phyloP scores from a whole-genome alignment of 2,329 filamentous ascomycete genomes.

The Cordyceps militaris region DNA sequence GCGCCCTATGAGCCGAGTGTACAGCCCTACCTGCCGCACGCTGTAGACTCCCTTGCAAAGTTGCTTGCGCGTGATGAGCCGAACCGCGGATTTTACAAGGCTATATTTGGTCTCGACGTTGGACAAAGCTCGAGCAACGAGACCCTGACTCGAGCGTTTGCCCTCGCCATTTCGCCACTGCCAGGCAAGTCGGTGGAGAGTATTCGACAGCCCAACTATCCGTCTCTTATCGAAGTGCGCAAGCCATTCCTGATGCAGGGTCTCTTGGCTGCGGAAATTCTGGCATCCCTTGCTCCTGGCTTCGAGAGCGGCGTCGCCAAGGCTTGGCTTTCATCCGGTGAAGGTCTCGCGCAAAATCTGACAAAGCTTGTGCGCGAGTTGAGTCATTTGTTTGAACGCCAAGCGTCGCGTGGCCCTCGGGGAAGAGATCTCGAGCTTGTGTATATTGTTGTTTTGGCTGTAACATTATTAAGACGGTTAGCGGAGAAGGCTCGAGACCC shows the following conservation, averaged over 20 bases:
- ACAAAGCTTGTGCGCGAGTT: slow-evolving; percentile 69
- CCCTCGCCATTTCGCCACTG: slow-evolving; percentile 74
- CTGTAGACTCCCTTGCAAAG: slow-evolving; percentile 86
- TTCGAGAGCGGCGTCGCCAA: slow-evolving; percentile 67
- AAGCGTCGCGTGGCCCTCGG: slow-evolving; percentile 24
- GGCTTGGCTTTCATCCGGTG: slow-evolving; percentile 74
- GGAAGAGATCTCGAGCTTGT: slow-evolving; percentile 45
- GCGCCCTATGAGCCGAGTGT: slow-evolving; percentile 70
- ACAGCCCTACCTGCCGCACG: slow-evolving; percentile 83
- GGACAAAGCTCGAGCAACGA: slow-evolving; percentile 59
- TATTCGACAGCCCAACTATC: slow-evolving; percentile 50
- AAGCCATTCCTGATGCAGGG: slow-evolving; percentile 91
- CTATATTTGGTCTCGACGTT: slow-evolving; percentile 70
- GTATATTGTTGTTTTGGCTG: slow-evolving; percentile 60
- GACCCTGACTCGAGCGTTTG: slow-evolving; percentile 80
- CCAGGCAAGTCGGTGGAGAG: slow-evolving; percentile 55
- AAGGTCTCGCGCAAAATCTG: slow-evolving; percentile 76
- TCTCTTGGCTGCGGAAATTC: slow-evolving; percentile 80
- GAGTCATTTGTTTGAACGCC: slow-evolving; percentile 53
- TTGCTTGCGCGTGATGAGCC: slow-evolving; percentile 88
- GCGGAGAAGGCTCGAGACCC: slow-evolving; percentile 60
- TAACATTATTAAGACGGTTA: slow-evolving; percentile 60
- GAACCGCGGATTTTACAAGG: slow-evolving; percentile 77
- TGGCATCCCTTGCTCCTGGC: slow-evolving; percentile 65
- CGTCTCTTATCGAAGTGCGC: slow-evolving; percentile 68